Evolutionary conservation across 2,329 filamentous ascomycete genomes (phyloP).

Genomic region (Trichoderma atrobrunneum): DNA sequence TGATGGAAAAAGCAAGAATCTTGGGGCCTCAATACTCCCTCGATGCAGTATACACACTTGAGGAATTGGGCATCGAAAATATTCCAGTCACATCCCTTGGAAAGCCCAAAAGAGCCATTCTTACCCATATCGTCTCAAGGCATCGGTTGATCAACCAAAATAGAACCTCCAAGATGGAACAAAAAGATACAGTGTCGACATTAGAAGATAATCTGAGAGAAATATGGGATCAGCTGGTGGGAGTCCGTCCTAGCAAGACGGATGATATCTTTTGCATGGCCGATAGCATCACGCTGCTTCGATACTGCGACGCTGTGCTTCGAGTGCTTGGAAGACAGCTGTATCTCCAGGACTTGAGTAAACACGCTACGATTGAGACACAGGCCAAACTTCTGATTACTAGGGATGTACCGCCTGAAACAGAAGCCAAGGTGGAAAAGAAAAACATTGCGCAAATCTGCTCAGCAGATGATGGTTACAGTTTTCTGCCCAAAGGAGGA

Average conservation of each 20-base stretch:
- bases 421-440: not conserved
- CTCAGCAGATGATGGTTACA: not conserved
- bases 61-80: conserved; percentile 38
- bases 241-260: conserved; percentile 25
- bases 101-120: conserved; percentile 43
- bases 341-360: conserved; percentile 36
- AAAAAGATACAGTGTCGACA: not conserved
- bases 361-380: conserved; percentile 32
- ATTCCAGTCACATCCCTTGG: conserved; percentile 44
- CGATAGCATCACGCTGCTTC: conserved; percentile 39
- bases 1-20: conserved; percentile 28
- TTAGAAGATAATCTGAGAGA: conserved; percentile 25
- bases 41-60: conserved; percentile 40
- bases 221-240: conserved; percentile 34
- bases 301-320: conserved; percentile 36
- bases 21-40: conserved; percentile 40
- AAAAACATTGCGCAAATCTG: not conserved
- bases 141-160: conserved; percentile 13
- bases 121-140: conserved; percentile 29
- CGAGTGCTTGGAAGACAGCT: conserved; percentile 29
- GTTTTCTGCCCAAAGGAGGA: not conserved
- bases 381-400: conserved; percentile 29
- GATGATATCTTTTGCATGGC: conserved; percentile 32
- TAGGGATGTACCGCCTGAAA: not conserved
- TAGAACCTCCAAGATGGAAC: not conserved